Conservation (phyloP, 2,329 filamentous ascomycete species). For the Calonectria crousiana region DNA sequence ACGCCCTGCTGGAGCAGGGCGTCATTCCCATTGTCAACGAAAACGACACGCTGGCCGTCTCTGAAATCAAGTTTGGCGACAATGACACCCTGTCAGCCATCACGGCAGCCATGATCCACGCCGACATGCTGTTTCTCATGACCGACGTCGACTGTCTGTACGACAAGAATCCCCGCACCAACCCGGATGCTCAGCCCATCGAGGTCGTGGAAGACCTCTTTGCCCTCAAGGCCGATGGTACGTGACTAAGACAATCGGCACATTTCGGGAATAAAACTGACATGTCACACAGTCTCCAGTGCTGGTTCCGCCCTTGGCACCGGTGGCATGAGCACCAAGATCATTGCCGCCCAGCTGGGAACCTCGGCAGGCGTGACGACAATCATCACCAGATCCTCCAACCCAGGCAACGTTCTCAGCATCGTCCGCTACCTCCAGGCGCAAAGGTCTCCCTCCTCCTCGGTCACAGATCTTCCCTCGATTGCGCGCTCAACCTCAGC, state of each 20-base stretch:
- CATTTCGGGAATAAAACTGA: slow-evolving; percentile 29
- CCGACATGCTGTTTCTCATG: slow-evolving; percentile 97
- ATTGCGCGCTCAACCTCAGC: slow-evolving; percentile 58
- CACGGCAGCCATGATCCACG: slow-evolving; percentile 96
- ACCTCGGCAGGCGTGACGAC: slow-evolving; percentile 96
- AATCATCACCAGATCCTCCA: slow-evolving; percentile 93
- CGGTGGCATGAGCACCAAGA: slow-evolving; percentile 98
- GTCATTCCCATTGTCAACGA: slow-evolving; percentile 99
- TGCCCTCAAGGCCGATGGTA: slow-evolving; percentile 83
- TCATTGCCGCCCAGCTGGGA: slow-evolving; percentile 90
- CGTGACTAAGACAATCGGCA: slow-evolving; percentile 26
- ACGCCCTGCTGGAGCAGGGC: slow-evolving; percentile 90
- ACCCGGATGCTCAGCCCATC: slow-evolving; percentile 89
- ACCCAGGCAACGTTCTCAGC: slow-evolving; percentile 88
- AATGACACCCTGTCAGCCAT: slow-evolving; percentile 98
- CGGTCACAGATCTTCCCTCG: slow-evolving; percentile 29
- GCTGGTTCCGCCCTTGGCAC: slow-evolving; percentile 91
- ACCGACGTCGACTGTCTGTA: slow-evolving; percentile 98
- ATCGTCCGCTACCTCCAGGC: slow-evolving; percentile 77
- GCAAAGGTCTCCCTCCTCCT: slow-evolving; percentile 32
- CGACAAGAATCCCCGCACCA: slow-evolving; percentile 89
- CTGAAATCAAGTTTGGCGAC: slow-evolving; percentile 99
- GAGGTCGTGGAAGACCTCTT: slow-evolving; percentile 93
- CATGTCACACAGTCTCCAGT: slow-evolving; percentile 74
- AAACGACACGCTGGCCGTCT: slow-evolving; percentile 95